Evolutionary conservation across 306 rosid species (phyloP), one percentile per base, ranked within the genome.

Genomic region (Gastrolobium villosum): DNA sequence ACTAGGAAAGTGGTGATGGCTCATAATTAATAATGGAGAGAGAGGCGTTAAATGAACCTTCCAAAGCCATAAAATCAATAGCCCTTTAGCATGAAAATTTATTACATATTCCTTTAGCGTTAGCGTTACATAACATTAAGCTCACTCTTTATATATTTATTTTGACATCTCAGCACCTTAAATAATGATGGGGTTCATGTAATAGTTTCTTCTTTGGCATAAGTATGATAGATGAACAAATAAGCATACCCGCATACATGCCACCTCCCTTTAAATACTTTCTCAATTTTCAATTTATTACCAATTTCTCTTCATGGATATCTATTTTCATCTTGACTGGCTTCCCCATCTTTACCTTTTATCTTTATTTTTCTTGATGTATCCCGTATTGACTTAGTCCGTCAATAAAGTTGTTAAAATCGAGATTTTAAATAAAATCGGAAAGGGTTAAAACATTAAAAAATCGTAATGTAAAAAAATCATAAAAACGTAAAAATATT

Each of bases 1-100:
- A 32, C 66, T 40, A 30, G 26, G 44, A 50, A 65, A 65, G 74
- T 53, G 53, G 50, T 55, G 69, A 68, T 67, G 46, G 34, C 32
- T 57, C 62, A 48, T 70, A 43, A 70, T 61, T 37, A 70, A 46
- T 55, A 9, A 79, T 43, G 15, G 14, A 41, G 36, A 62, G 53
- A 71, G 45, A 11, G 26, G 26, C 39, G 9, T 48, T 49, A 4
- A 41, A 30, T 9, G 31, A 50, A 62, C 59, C 60, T 62, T 72
- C 52, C 73, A 30, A 34, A 53, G 10, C 41, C 64, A 7, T 6
- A 10, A 46, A 35, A n/a, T 64, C 14, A 10, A 15, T 56, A 5
- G 10, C 32, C 5, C 59, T 32, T 52, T 60, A 13, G 9, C 69
- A 1, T 5, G 34, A 9, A 39, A 49, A 70, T 7, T 34, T 10